Percentiles rank a stretch among this genome's conserved stretches.
Conservation (phyloP, 345 rosid species). For the Lumnitzera racemosa region DNA sequence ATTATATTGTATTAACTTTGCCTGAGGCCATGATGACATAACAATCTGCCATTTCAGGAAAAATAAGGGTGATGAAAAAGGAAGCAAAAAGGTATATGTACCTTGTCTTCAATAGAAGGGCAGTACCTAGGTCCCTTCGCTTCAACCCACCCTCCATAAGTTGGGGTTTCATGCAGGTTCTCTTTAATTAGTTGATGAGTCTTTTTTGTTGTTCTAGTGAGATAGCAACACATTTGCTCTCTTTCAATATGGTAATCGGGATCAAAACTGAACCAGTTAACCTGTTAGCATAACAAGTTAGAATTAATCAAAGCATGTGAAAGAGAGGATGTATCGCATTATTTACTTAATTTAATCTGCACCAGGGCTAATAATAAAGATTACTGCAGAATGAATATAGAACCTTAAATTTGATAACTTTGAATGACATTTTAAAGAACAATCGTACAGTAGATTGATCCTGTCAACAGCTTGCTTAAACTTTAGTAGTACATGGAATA, state of each 20-base stretch:
- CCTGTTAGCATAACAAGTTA: constrained; percentile 33
- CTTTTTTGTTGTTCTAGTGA: constrained; percentile 74
- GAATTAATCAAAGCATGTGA: not conserved
- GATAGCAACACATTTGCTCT: constrained; percentile 94
- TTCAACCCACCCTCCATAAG: constrained; percentile 99
- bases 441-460: too few relatives aligned
- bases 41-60: not conserved
- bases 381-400: too few relatives aligned
- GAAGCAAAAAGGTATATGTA: constrained; percentile 10
- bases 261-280: constrained; percentile 95
- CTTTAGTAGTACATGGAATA: too few relatives aligned
- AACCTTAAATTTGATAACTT: too few relatives aligned
- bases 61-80: constrained; percentile 1
- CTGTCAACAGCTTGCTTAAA: too few relatives aligned
- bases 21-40: too few relatives aligned
- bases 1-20: too few relatives aligned
- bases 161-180: constrained; percentile 95
- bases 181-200: constrained; percentile 88
- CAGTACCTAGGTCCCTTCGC: constrained; percentile 99
- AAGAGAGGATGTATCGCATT: not conserved
- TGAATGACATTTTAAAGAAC: too few relatives aligned
- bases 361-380: too few relatives aligned
- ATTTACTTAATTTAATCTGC: too few relatives aligned
- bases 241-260: constrained; percentile 77
- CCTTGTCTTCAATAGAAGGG: constrained; percentile 99